Percentiles rank a stretch among this genome's conserved stretches.
phyloP scores from a whole-genome alignment of 1,139 yeast species.

The Magnusiomyces paraingens region DNA sequence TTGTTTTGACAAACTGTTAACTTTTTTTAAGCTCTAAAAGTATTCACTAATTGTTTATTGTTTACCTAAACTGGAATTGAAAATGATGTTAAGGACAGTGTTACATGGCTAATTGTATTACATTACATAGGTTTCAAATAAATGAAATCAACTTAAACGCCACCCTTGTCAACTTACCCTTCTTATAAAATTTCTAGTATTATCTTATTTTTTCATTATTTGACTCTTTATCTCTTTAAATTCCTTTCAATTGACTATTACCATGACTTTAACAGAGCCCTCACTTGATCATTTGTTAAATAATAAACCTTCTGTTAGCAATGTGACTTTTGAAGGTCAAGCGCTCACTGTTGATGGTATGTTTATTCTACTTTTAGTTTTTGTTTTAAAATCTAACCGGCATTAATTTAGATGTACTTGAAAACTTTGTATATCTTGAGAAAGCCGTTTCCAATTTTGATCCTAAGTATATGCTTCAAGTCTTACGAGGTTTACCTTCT shows the following conservation, averaged over 20 bases:
- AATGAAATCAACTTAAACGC: too few relatives aligned
- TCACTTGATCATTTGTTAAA: background rate
- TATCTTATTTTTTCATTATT: background rate
- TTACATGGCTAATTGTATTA: background rate
- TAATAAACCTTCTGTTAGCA: background rate
- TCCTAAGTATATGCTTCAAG: slow-evolving; percentile 80
- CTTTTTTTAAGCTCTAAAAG: too few relatives aligned
- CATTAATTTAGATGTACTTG: slow-evolving; percentile 43
- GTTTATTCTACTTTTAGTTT: slow-evolving; percentile 19
- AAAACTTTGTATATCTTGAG: slow-evolving; percentile 48
- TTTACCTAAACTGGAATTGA: background rate
- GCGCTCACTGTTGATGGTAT: slow-evolving; percentile 17
- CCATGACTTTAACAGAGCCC: background rate
- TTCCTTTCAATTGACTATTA: background rate
- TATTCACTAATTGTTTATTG: too few relatives aligned
- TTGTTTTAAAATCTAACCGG: slow-evolving; percentile 34
- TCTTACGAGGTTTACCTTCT: slow-evolving; percentile 73
- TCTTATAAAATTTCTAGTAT: too few relatives aligned
- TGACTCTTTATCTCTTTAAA: background rate
- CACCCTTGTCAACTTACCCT: too few relatives aligned
- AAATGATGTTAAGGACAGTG: too few relatives aligned
- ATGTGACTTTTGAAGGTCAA: slow-evolving; percentile 6
- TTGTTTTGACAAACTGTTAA: too few relatives aligned
- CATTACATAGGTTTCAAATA: background rate
- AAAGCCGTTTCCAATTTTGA: slow-evolving; percentile 76